Evolutionary conservation across 805 yeast species (phyloP), one percentile per base, ranked within the genome.

Genomic region (Myxozyma udenii): DNA sequence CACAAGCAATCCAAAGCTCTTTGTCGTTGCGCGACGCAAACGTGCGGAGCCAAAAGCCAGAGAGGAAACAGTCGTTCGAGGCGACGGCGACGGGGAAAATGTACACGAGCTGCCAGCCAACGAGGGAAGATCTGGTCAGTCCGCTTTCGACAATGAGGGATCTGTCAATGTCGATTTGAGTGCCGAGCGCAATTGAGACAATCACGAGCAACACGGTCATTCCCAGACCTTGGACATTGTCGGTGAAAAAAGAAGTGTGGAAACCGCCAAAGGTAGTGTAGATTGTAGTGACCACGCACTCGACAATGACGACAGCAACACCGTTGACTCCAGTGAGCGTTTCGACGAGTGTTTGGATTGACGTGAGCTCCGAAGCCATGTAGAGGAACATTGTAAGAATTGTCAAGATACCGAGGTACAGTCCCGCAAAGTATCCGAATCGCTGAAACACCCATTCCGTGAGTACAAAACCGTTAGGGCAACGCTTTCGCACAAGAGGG

Each of bases 11-110:
- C 67, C 78, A 67, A 62, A 90, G 75, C 64, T 89, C 96, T 58
- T 74, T 78, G 68, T 89, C 80, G 6, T 87, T 72, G 58, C 79
- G 80, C 4, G 95, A 83, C 4, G 98, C 95, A 73, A 90, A 90
- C 0, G 98, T 87, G 64, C 98, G 76, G 55, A 90, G 72, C 98
- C 98, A 90, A 67, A 90, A 89, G 0, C 96, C 96, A 28, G 95
- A 79, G 76, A 90, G 72, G 69, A 90, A 90, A 66, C 90, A 80
- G 66, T 88, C 96, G 64, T 90, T 90, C 30, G 96, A 86, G 50
- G 88, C 78, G 64, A 90, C 85, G 24, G 97, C 96, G 28, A 90
- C 84, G 5, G 84, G 78, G 58, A 90, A 73, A 57, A 90, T 89
- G 66, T 88, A 90, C 30, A 90, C 67, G 58, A 90, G 76, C 74